Evolutionary conservation across 2,329 filamentous ascomycete genomes (phyloP).

Genomic region (Microcyclosporella mali): DNA sequence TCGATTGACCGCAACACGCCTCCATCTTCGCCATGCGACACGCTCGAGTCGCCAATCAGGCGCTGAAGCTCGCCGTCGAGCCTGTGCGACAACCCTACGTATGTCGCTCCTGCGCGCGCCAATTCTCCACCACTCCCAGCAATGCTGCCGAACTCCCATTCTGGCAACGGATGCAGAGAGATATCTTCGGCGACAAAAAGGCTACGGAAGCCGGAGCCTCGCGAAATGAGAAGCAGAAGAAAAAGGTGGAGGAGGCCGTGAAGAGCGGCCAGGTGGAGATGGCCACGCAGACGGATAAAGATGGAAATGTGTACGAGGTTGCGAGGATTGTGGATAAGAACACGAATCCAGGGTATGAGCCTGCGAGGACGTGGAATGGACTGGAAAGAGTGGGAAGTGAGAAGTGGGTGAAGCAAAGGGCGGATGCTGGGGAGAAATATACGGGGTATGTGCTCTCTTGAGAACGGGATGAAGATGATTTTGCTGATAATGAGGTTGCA

Average conservation of each 20-base stretch:
- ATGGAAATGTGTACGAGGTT: conserved; percentile 20
- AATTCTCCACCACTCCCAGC: conserved; percentile 20
- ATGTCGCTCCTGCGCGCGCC: conserved; percentile 27
- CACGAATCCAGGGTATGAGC: conserved; percentile 36
- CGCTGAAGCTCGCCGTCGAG: conserved; percentile 21
- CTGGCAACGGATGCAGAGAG: conserved; percentile 20
- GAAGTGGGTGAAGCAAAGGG: conserved; percentile 35
- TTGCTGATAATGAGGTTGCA: conserved; percentile 13
- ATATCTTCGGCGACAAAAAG: conserved; percentile 26
- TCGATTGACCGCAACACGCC: too few species aligned
- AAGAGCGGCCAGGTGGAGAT: conserved; percentile 6
- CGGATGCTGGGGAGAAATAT: conserved; percentile 33
- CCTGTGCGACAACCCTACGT: conserved; percentile 19
- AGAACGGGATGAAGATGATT: neutral
- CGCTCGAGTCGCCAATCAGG: conserved; percentile 21
- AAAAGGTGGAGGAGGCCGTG: conserved; percentile 6
- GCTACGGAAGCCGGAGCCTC: conserved; percentile 8
- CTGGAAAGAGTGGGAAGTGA: conserved; percentile 50
- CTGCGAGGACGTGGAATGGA: conserved; percentile 47
- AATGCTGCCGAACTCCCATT: conserved; percentile 17
- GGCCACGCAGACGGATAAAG: conserved; percentile 6
- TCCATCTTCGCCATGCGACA: conserved; percentile 15
- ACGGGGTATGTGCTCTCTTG: conserved; percentile 25
- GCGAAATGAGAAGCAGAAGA: conserved; percentile 16
- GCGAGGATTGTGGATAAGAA: conserved; percentile 21